Percentiles rank a stretch among this genome's conserved stretches.
Evolutionary conservation across 352 stramenopile species (phyloP).

Genomic region (Pythium sp.): DNA sequence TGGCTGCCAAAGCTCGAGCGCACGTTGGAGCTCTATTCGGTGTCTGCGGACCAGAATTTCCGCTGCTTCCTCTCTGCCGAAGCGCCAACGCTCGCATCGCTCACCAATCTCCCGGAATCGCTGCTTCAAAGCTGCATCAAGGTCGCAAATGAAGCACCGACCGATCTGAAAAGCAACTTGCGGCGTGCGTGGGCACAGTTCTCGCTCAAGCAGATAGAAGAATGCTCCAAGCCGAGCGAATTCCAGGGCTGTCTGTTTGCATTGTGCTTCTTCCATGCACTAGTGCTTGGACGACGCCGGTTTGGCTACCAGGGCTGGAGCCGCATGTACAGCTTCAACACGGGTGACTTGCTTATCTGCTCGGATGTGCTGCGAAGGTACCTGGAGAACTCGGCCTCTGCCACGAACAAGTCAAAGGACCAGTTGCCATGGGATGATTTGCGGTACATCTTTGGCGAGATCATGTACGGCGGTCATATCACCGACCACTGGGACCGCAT

Average conservation of each 20-base stretch:
- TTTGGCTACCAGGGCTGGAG: conserved; percentile 94
- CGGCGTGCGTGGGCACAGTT: conserved; percentile 77
- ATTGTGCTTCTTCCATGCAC: conserved; percentile 93
- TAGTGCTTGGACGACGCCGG: conserved; percentile 86
- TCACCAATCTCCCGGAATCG: conserved; percentile 89
- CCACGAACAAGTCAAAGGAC: conserved; percentile 24
- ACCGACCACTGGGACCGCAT: conserved; percentile 84
- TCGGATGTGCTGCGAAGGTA: conserved; percentile 76
- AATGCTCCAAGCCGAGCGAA: conserved; percentile 65
- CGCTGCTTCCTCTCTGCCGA: conserved; percentile 94
- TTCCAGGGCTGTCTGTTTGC: conserved; percentile 93
- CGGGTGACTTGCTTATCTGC: conserved; percentile 93
- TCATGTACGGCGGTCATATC: conserved; percentile 90
- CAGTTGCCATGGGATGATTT: conserved; percentile 76
- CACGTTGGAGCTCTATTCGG: conserved; percentile 70
- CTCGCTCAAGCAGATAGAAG: conserved; percentile 74
- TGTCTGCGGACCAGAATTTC: conserved; percentile 90
- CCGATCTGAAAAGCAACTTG: conserved; percentile 81
- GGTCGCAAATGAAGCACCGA: conserved; percentile 79
- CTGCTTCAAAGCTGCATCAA: conserved; percentile 88
- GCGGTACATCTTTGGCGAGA: conserved; percentile 92
- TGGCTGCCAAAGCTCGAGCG: conserved; percentile 87
- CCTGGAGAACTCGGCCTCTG: conserved; percentile 30
- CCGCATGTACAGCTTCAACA: conserved; percentile 93
- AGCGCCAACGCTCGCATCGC: conserved; percentile 68